Evolutionary conservation across 129 eudicot species (phyloP), one percentile per base, ranked within the genome.

Genomic region (Centella asiatica): DNA sequence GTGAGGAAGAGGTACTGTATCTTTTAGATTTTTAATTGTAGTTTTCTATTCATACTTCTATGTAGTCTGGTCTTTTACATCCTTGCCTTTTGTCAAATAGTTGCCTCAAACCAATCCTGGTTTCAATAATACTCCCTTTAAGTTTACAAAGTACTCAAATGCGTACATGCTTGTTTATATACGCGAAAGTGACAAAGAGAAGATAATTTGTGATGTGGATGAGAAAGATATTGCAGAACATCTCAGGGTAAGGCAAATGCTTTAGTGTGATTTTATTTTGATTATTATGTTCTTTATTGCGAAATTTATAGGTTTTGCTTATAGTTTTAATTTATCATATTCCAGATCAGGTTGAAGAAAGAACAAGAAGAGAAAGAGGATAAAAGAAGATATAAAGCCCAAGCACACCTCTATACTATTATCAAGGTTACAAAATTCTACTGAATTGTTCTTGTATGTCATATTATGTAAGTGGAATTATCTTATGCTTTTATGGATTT

Each of bases 151-250:
- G 57, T 86, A 86, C 80, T 90, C 97, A 45, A 90, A 86, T 57
- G 97, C 97, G 14, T 90, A 90, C 89, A 90, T 90, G 97, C 95
- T 90, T 65, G 97, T 90, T 23, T 90, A 90, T 64, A 77, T 90
- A 70, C 85, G 97, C 4, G 90, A 79, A 70, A 86, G 95, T 49
- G 97, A 90, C 84, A 90, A 78, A 80, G 97, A 90, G 26, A 90
- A 90, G 71, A 86, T 90, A 53, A 76, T 90, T 10, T 90, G 97
- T 77, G 82, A 90, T 29, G 97, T 90, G 51, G 95, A 81, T 36
- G 95, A 90, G 85, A 86, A 86, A 66, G 97, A 90, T 60, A 81
- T 90, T 72, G 97, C 97, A 2, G 95, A 90, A 61, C 95, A 87
- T 72, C 95, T 87, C 65, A 77, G 90, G 92, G 95, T 87, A 78